These are phyloP conservation scores for Plasmodium gaboni DNA, from an alignment of 169 alveolate species.

Conservation along the genomic window DNA sequence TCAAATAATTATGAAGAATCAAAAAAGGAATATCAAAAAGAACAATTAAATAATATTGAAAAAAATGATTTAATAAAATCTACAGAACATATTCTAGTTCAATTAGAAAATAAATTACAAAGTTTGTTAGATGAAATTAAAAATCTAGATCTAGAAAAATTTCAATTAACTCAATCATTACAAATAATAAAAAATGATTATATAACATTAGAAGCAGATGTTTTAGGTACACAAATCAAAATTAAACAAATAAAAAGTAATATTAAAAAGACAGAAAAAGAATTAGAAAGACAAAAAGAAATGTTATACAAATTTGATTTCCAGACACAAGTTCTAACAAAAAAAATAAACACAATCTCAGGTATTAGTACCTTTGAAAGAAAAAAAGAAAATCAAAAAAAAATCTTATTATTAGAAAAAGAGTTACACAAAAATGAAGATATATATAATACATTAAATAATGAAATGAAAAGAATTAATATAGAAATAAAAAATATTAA, in stretches of 20 bases:
- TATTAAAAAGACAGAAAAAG: constrained; percentile 61
- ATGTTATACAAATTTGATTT: constrained; percentile 67
- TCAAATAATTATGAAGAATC: constrained; percentile 15
- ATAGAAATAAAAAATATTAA: constrained; percentile 59
- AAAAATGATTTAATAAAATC: constrained; percentile 55
- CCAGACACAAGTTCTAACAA: constrained; percentile 67
- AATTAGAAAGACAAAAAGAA: constrained; percentile 73
- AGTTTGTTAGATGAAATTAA: constrained; percentile 23
- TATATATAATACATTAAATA: constrained; percentile 37
- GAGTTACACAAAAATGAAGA: constrained; percentile 54
- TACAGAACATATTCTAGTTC: constrained; percentile 22
- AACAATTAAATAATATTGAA: constrained; percentile 26
- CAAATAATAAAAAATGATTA: constrained; percentile 62
- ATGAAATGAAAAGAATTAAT: constrained; percentile 62
- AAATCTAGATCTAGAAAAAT: constrained; percentile 59
- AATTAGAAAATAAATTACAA: constrained; percentile 18
- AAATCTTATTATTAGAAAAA: constrained; percentile 46
- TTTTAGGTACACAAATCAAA: constrained; percentile 67
- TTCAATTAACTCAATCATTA: constrained; percentile 20
- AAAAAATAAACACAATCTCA: constrained; percentile 30
- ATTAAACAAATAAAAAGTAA: constrained; percentile 68
- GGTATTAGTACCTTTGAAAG: constrained; percentile 64
- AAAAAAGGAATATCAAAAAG: constrained; percentile 24
- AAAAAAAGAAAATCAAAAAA: constrained; percentile 71
- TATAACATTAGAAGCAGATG: constrained; percentile 31